A percentile compares a stretch with the other conserved stretches of the same genome.
phyloP scores from a whole-genome alignment of 495 filamentous ascomycete species.

The Aspergillus egyptiacus region DNA sequence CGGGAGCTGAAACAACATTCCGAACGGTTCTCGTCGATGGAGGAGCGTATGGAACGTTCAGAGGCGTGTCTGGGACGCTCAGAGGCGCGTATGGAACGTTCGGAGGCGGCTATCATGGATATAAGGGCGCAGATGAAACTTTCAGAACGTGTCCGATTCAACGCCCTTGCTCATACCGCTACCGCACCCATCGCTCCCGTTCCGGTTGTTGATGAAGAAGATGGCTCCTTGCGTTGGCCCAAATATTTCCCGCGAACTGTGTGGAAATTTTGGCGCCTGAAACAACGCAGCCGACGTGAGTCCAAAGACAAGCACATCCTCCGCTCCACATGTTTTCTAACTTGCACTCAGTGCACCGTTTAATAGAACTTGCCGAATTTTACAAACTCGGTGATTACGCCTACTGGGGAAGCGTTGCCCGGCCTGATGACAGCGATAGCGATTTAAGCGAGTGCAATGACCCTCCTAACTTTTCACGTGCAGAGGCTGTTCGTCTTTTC shows the following conservation, averaged over 20 bases:
- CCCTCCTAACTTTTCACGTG: constrained; percentile 25
- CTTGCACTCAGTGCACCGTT: constrained; percentile 29
- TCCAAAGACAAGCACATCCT: constrained; percentile 6
- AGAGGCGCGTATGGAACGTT: too few species aligned
- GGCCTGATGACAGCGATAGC: constrained; percentile 25
- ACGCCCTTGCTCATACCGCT: constrained; percentile 35
- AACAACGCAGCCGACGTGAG: constrained; percentile 41
- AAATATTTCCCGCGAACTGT: constrained; percentile 37
- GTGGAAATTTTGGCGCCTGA: constrained; percentile 41
- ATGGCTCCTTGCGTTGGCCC: constrained; percentile 34
- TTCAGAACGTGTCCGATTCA: constrained; percentile 36
- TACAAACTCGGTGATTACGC: constrained; percentile 38
- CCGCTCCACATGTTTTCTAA: constrained; percentile 10
- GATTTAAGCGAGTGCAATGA: constrained; percentile 39
- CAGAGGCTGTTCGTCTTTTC: constrained; percentile 31
- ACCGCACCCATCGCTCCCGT: constrained; percentile 37
- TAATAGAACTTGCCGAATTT: constrained; percentile 39
- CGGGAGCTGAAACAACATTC: constrained; percentile 24
- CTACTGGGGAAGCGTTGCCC: constrained; percentile 35
- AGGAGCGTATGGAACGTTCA: constrained; percentile 26
- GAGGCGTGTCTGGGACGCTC: too few species aligned
- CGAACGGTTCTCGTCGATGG: constrained; percentile 23
- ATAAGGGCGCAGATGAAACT: too few species aligned
- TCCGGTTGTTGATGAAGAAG: constrained; percentile 26
- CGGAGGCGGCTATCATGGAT: too few species aligned